These are phyloP conservation scores for Ascochyta viciae-villosae DNA, from an alignment of 2,329 filamentous ascomycete genomes.

Conservation along the genomic window DNA sequence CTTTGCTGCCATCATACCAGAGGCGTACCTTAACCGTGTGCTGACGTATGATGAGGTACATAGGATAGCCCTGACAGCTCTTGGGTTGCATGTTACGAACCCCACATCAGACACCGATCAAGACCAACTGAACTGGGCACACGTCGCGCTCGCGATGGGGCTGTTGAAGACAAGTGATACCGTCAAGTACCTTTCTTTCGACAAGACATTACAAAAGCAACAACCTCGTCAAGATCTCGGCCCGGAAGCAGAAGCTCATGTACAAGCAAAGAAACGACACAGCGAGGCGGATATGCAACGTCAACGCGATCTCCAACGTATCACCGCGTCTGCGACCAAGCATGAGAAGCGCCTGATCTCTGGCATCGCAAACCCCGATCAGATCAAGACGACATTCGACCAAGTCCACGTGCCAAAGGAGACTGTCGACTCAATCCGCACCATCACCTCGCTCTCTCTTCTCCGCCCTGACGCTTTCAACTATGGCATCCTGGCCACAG, in stretches of 20 bases:
- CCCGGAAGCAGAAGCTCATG: conserved; percentile 11
- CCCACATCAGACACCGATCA: conserved; percentile 8
- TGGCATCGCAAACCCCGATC: conserved; percentile 81
- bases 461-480: conserved; percentile 92
- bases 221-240: conserved; percentile 13
- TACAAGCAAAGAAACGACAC: conserved; percentile 16
- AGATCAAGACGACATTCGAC: conserved; percentile 84
- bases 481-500: conserved; percentile 89
- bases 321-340: conserved; percentile 59
- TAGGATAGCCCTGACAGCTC: conserved; percentile 62
- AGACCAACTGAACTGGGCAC: conserved; percentile 46
- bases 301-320: conserved; percentile 60
- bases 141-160: conserved; percentile 52
- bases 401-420: conserved; percentile 84
- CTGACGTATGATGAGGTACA: conserved; percentile 68
- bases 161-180: conserved; percentile 56
- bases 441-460: conserved; percentile 85
- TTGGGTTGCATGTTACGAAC: conserved; percentile 51
- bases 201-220: conserved; percentile 15
- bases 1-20: conserved; percentile 34
- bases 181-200: conserved; percentile 53
- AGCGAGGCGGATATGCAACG: conserved; percentile 42
- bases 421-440: conserved; percentile 86
- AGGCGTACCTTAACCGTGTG: conserved; percentile 54
- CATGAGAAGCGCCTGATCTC: conserved; percentile 84